phyloP scores from a whole-genome alignment of 352 stramenopile genomes.

The Pythium scleroteichum region DNA sequence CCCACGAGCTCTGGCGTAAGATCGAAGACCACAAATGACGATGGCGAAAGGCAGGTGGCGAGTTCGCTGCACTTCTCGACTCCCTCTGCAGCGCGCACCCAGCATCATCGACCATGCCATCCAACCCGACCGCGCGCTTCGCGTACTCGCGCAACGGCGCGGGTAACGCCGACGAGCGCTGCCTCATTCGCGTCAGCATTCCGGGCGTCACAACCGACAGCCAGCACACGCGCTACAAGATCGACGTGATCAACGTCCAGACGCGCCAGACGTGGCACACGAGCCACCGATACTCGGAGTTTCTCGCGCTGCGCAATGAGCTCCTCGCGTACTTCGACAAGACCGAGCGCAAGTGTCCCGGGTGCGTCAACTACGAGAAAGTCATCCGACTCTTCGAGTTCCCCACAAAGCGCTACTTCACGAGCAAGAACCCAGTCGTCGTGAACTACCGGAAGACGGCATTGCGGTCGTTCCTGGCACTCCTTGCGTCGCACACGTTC shows the following conservation, averaged over 20 bases:
- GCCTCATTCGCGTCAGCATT: slow-evolving; percentile 71
- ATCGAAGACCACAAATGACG: slow-evolving; percentile 17
- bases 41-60: background rate
- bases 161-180: slow-evolving; percentile 66
- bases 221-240: slow-evolving; percentile 67
- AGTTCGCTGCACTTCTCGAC: background rate
- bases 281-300: slow-evolving; percentile 80
- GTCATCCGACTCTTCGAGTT: slow-evolving; percentile 83
- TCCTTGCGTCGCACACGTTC: slow-evolving; percentile 83
- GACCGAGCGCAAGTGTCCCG: slow-evolving; percentile 71
- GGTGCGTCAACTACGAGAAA: slow-evolving; percentile 84
- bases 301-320: slow-evolving; percentile 68
- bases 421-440: slow-evolving; percentile 68
- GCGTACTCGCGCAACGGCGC: slow-evolving; percentile 82
- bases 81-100: background rate
- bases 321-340: slow-evolving; percentile 63
- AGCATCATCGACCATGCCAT: slow-evolving; percentile 5
- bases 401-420: slow-evolving; percentile 82
- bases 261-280: slow-evolving; percentile 74
- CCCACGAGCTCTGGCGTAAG: slow-evolving; percentile 12
- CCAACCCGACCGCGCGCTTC: slow-evolving; percentile 63
- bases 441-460: slow-evolving; percentile 84
- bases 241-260: slow-evolving; percentile 66
- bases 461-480: slow-evolving; percentile 63
- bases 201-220: slow-evolving; percentile 39